These are phyloP conservation scores for Jacaranda copaia DNA, from an alignment of 257 asterid genomes.

Conservation along the genomic window DNA sequence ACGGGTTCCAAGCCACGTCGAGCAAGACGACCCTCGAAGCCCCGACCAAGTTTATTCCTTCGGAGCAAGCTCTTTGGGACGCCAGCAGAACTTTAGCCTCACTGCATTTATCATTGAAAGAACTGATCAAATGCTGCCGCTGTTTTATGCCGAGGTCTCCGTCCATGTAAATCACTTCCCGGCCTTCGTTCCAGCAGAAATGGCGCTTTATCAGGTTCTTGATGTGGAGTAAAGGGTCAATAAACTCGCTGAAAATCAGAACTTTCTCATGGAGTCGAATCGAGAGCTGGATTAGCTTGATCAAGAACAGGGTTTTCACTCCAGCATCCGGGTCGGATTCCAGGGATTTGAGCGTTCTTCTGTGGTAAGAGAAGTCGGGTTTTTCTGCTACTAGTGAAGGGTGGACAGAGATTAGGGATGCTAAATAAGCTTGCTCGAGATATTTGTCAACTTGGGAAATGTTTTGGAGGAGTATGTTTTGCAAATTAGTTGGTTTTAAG, in stretches of 20 bases:
- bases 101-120: constrained; percentile 56
- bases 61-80: constrained; percentile 71
- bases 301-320: constrained; percentile 62
- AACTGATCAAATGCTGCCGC: constrained; percentile 55
- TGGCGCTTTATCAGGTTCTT: constrained; percentile 44
- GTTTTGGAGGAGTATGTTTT: constrained; percentile 42
- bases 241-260: constrained; percentile 62
- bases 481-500: constrained; percentile 63
- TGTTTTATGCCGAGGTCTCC: constrained; percentile 47
- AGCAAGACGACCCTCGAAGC: constrained; percentile 86
- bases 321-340: constrained; percentile 55
- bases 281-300: constrained; percentile 57
- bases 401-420: constrained; percentile 71
- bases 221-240: constrained; percentile 59
- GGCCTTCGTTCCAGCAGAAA: constrained; percentile 69
- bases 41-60: constrained; percentile 83
- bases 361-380: constrained; percentile 37
- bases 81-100: constrained; percentile 73
- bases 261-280: constrained; percentile 53
- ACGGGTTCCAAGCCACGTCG: constrained; percentile 85
- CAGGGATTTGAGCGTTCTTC: constrained; percentile 24
- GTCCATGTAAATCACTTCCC: constrained; percentile 64
- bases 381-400: constrained; percentile 59
- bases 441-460: constrained; percentile 5
- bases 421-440: constrained; percentile 47